Evolutionary conservation across 1,139 yeast genomes (phyloP).

Genomic region (Yamadazyma spencermartinsiae): DNA sequence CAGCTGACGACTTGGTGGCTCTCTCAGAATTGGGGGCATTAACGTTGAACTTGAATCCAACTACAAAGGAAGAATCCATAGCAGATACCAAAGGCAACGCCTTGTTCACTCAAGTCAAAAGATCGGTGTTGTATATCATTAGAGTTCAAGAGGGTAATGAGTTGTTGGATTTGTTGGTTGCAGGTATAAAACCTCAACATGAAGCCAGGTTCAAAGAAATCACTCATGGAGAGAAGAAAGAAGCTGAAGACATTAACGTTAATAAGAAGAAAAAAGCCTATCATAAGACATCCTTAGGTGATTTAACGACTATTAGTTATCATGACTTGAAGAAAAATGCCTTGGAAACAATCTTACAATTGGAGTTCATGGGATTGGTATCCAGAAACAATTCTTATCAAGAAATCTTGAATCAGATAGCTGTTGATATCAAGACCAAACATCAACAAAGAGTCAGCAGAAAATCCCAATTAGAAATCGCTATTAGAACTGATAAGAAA

Average conservation of each 20-base stretch:
- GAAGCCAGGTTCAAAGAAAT: constrained; percentile 63
- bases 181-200: constrained; percentile 68
- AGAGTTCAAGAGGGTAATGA: constrained; percentile 78
- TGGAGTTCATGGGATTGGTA: constrained; percentile 69
- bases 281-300: constrained; percentile 48
- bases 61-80: constrained; percentile 46
- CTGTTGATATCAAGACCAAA: constrained; percentile 79
- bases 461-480: constrained; percentile 59
- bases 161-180: constrained; percentile 69
- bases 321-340: constrained; percentile 78
- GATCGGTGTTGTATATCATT: constrained; percentile 76
- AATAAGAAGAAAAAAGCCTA: constrained; percentile 36
- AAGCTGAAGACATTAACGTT: constrained; percentile 19
- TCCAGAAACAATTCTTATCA: constrained; percentile 76
- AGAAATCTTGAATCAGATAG: constrained; percentile 76
- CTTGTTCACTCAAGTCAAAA: constrained; percentile 74
- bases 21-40: constrained; percentile 43
- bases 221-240: constrained; percentile 48
- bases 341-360: constrained; percentile 70
- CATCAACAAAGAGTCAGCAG: constrained; percentile 67
- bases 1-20: constrained; percentile 41
- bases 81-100: constrained; percentile 50
- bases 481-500: constrained; percentile 59
- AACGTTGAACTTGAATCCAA: constrained; percentile 49
- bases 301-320: constrained; percentile 58